Base-by-base conservation (phyloP, 139 green algal species). In the Chlorella sorokiniana region DNA sequence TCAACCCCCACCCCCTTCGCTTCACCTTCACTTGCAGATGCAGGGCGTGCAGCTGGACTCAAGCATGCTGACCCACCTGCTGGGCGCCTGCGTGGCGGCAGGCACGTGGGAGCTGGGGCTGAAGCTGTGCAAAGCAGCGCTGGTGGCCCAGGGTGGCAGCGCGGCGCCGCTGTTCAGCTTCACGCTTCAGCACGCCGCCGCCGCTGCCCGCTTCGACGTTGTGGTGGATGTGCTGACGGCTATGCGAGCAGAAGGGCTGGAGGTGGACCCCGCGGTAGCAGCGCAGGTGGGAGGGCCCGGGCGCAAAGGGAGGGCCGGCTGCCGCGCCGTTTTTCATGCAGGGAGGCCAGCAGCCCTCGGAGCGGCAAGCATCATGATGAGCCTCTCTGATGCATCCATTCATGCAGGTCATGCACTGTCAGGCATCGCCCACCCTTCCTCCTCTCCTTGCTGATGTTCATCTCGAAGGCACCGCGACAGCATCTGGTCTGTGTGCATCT, bases 111-210 rank as follows among this genome's bases (percentile, higher is more conserved):
- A 87, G 20, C 45, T 41, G 33, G 83, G 52, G 20, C 38, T 63
- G 37, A 27, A 69, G 72, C 76, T 87, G 52, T 87, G 83, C 74
- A 61, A 35, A n/a, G 77, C 67, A 14, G 63, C 76, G 14, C 31
- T 59, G n/a, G 69, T 41, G 20, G 40, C 38, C 35, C 78, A 81
- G 75, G 82, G 82, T 9, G 1, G 52, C 2, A 40, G 25, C 25
- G 41, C 41, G 0, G 51, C 76, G 48, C 61, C 83, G 18, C 37
- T 71, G 23, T 87, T 70, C 54, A 82, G 83, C 25, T 29, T 44
- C 69, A 40, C 84, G 63, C 74, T 87, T 37, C 37, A 62, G 33
- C 14, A 41, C 9, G 83, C 83, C 0, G 56, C 82, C 3, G 29
- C 74, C 9, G 67, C 51, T 0, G n/a, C 52, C 23, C 65, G 73